Percentiles rank a stretch among this genome's conserved stretches.
phyloP scores from a whole-genome alignment of 352 stramenopile genomes.

The Peronospora farinosa region DNA sequence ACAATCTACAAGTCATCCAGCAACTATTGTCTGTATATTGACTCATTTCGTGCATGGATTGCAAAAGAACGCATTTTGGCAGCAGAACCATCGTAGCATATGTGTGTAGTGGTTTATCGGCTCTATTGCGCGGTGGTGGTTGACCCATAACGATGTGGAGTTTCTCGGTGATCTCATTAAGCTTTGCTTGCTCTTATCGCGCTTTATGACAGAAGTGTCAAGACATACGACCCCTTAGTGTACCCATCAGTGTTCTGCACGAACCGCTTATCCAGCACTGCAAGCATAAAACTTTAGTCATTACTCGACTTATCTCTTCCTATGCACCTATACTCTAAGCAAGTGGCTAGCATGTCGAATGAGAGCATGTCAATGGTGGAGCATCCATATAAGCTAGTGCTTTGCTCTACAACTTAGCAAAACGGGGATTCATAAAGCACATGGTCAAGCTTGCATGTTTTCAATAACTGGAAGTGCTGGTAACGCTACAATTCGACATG shows the following conservation, averaged over 20 bases:
- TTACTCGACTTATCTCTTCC: slow-evolving; percentile 36
- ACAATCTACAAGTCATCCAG: slow-evolving; percentile 72
- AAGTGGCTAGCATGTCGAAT: slow-evolving; percentile 52
- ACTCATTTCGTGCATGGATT: slow-evolving; percentile 68
- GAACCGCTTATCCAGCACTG: slow-evolving; percentile 47
- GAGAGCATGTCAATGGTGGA: slow-evolving; percentile 55
- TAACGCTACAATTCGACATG: too few relatives aligned
- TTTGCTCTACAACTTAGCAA: slow-evolving; percentile 57
- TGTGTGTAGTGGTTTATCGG: slow-evolving; percentile 64
- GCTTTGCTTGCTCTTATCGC: slow-evolving; percentile 26
- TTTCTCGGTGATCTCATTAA: slow-evolving; percentile 24
- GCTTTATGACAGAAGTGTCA: not conserved
- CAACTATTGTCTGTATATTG: slow-evolving; percentile 61
- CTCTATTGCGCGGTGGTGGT: slow-evolving; percentile 53
- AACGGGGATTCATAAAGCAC: too few relatives aligned
- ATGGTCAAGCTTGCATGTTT: too few relatives aligned
- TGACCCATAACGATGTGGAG: slow-evolving; percentile 38
- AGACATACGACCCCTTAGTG: not conserved
- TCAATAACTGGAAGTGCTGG: too few relatives aligned
- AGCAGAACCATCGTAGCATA: slow-evolving; percentile 74
- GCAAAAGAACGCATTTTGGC: slow-evolving; percentile 61
- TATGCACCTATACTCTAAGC: slow-evolving; percentile 40
- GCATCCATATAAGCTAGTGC: slow-evolving; percentile 58
- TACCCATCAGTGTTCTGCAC: slow-evolving; percentile 16
- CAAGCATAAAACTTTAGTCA: slow-evolving; percentile 41